Percentiles rank a stretch among this genome's conserved stretches.
Conservation (phyloP, 495 filamentous ascomycete species). For the Astrothelium macrocarpum region DNA sequence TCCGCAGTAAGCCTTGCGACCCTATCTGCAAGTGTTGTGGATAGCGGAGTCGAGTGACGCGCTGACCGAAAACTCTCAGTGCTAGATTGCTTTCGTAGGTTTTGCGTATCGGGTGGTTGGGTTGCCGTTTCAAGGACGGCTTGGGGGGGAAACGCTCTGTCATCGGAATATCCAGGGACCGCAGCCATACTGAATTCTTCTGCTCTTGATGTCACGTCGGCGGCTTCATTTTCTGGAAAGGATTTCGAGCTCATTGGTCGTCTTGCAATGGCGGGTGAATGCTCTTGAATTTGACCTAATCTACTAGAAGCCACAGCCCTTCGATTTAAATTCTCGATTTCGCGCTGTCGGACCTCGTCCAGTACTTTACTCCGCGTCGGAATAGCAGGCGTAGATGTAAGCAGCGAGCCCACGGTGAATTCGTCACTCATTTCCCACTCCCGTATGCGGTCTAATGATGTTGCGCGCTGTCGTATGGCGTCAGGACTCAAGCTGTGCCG, state of each 20-base stretch:
- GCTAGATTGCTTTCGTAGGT: neutral
- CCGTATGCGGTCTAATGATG: conserved; percentile 40
- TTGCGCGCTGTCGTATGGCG: conserved; percentile 23
- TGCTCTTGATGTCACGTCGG: neutral
- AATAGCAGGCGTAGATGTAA: conserved; percentile 54
- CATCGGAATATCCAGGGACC: neutral
- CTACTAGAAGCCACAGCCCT: conserved; percentile 49
- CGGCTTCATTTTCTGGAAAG: neutral
- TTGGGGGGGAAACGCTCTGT: conserved; percentile 2
- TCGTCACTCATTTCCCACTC: conserved; percentile 52
- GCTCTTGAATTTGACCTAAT: conserved; percentile 49
- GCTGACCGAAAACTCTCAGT: neutral
- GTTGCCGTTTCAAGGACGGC: neutral
- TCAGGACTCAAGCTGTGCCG: conserved; percentile 6
- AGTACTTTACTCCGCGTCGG: conserved; percentile 35
- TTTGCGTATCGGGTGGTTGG: neutral
- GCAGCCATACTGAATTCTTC: conserved; percentile 18
- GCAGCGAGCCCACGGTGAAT: conserved; percentile 53
- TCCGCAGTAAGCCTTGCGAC: neutral
- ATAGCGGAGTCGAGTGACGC: neutral
- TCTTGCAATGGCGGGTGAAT: conserved; percentile 29
- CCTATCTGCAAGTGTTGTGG: neutral
- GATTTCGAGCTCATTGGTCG: neutral
- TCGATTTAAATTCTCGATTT: conserved; percentile 49
- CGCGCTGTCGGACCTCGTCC: conserved; percentile 48